These are phyloP conservation scores for Acer campestre DNA, from an alignment of 345 rosid genomes.

Conservation along the genomic window DNA sequence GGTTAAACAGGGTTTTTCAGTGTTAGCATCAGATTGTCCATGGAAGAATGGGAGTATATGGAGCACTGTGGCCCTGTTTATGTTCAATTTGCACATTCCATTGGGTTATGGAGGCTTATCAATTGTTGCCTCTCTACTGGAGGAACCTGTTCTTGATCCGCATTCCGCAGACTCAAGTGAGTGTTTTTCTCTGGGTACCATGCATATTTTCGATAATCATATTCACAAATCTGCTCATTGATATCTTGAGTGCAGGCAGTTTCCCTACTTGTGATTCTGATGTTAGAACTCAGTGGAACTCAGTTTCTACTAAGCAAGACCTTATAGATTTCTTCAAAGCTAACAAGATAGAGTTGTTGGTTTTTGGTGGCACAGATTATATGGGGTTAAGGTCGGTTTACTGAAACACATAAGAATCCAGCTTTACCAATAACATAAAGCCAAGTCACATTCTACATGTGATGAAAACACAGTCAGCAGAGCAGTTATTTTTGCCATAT, in stretches of 20 bases:
- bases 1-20: slow-evolving; percentile 52
- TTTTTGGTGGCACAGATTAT: slow-evolving; percentile 48
- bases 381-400: slow-evolving; percentile 55
- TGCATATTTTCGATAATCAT: background rate
- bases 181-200: slow-evolving; percentile 2
- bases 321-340: slow-evolving; percentile 43
- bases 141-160: slow-evolving; percentile 65
- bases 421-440: too few species aligned
- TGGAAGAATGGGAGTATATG: slow-evolving; percentile 65
- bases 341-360: slow-evolving; percentile 27
- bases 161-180: slow-evolving; percentile 82
- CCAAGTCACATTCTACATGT: too few species aligned
- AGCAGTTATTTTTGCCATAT: too few species aligned
- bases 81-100: slow-evolving; percentile 84
- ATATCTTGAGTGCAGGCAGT: slow-evolving; percentile 46
- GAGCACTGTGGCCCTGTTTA: slow-evolving; percentile 74
- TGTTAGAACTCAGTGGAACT: slow-evolving; percentile 56
- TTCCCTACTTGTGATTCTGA: slow-evolving; percentile 56
- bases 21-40: slow-evolving; percentile 54
- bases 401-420: too few species aligned
- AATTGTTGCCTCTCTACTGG: slow-evolving; percentile 55
- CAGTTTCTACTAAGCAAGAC: slow-evolving; percentile 50
- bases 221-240: slow-evolving; percentile 8
- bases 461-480: too few species aligned
- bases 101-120: slow-evolving; percentile 84